Base-by-base conservation (phyloP, 2,329 filamentous ascomycete genomes). In the Sclerotiophoma versabilis region DNA sequence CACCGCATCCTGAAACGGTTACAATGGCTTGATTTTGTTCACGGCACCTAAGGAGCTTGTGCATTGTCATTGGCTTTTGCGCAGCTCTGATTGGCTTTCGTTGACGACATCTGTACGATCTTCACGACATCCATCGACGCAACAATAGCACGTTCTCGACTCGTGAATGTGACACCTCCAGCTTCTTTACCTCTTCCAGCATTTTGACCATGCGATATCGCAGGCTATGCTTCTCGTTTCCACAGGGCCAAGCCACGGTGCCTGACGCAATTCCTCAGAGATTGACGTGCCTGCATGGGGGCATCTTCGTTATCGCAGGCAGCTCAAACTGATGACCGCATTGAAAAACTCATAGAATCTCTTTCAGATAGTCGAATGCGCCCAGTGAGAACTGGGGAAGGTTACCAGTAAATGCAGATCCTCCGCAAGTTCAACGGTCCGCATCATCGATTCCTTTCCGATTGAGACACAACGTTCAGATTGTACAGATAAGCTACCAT, bases 221-320 rank as follows among this genome's bases (percentile, higher is more conserved):
- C 25, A 14, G 17, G 33, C 42, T 11, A 10, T 29, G n/a, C 25
- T 19, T 22, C 46, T 32, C 8, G 26, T 30, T 39, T n/a, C 5
- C 19, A n/a, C 1, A 26, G 22, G 5, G 58, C 60, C 58, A 63
- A 61, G 60, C 42, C 44, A 30, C 34, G 23, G 33, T 51, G 42
- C 36, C 51, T 63, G 58, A 63, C 60, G 60, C 58, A 34, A 63
- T 63, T 54, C 54, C 50, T 32, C 25, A 22, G 26, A 23, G 32
- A 44, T 51, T 63, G 60, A 63, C 60, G 60, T 63, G 60, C 60
- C 54, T 11, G 44, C 60, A 63, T 50, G 55, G 54, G 47, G 50
- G 34, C 27, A 41, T 17, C 19, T 34, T 49, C 49, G 47, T 47
- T 51, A 63, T 60, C 52, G 41, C 34, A 26, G 11, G 12, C 10